Evolutionary conservation across 441 rosid genomes (phyloP).

Genomic region (Gossypium trilobum): DNA sequence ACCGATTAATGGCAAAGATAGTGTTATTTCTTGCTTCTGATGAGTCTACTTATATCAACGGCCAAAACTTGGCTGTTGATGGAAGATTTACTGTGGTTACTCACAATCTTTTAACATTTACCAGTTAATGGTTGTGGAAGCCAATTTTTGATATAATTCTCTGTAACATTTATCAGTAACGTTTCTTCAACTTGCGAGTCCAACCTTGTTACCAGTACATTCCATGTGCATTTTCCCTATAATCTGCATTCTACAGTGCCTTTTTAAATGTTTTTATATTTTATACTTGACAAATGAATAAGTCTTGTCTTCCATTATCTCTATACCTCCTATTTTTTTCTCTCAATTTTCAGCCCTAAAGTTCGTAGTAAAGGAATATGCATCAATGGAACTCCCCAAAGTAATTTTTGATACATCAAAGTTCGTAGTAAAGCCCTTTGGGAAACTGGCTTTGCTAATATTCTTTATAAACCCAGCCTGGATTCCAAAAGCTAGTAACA

Average conservation of each 20-base stretch:
- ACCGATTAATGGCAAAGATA: slow-evolving; percentile 37
- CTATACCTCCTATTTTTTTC: background rate
- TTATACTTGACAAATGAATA: background rate
- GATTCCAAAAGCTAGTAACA: no score
- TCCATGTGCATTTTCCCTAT: slow-evolving; percentile 41
- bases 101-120: slow-evolving; percentile 18
- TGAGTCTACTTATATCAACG: slow-evolving; percentile 63
- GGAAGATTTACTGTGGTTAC: slow-evolving; percentile 67
- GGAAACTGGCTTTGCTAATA: no score
- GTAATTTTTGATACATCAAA: no score
- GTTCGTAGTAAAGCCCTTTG: no score
- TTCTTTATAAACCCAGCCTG: no score
- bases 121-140: background rate
- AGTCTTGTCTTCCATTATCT: slow-evolving; percentile 16
- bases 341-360: background rate
- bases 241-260: slow-evolving; percentile 10
- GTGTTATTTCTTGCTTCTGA: slow-evolving; percentile 74
- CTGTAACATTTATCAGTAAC: background rate
- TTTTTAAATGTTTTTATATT: background rate
- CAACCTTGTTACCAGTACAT: slow-evolving; percentile 25
- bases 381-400: background rate
- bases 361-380: background rate
- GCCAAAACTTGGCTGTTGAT: slow-evolving; percentile 69
- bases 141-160: background rate
- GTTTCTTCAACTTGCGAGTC: slow-evolving; percentile 18